phyloP scores from a whole-genome alignment of 495 filamentous ascomycete species.

The Symbiotaphrina buchneri region DNA sequence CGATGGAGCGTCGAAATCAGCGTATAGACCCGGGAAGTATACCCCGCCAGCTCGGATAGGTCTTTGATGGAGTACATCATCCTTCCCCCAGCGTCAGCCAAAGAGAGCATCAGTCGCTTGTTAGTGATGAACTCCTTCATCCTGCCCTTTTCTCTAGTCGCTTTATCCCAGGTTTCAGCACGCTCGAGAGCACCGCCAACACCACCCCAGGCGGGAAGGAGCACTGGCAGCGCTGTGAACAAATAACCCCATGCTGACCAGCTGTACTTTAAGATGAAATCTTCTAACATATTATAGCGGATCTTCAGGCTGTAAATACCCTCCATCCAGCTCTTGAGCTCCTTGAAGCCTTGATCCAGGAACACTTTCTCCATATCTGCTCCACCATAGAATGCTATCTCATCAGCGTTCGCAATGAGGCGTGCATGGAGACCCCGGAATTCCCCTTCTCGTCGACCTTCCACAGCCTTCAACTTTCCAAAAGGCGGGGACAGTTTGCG shows the following conservation, averaged over 20 bases:
- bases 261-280: slow-evolving; percentile 93
- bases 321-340: slow-evolving; percentile 87
- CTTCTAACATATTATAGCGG: slow-evolving; percentile 95
- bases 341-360: slow-evolving; percentile 72
- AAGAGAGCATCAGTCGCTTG: slow-evolving; percentile 91
- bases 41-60: slow-evolving; percentile 83
- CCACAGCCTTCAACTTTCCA: slow-evolving; percentile 85
- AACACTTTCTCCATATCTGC: slow-evolving; percentile 82
- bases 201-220: slow-evolving; percentile 88
- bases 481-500: slow-evolving; percentile 81
- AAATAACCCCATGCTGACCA: slow-evolving; percentile 97
- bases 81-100: slow-evolving; percentile 86
- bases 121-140: slow-evolving; percentile 99
- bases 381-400: slow-evolving; percentile 96
- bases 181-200: slow-evolving; percentile 48
- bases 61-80: slow-evolving; percentile 99
- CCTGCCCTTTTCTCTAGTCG: slow-evolving; percentile 49
- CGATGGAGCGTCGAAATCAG: slow-evolving; percentile 87
- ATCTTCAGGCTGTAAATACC: slow-evolving; percentile 90
- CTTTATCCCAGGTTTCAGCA: slow-evolving; percentile 15
- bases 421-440: slow-evolving; percentile 78
- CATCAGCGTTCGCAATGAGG: slow-evolving; percentile 90
- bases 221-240: slow-evolving; percentile 76
- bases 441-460: slow-evolving; percentile 82
- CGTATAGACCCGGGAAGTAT: slow-evolving; percentile 88